A percentile compares a stretch with the other conserved stretches of the same genome.
Evolutionary conservation across 140 eudicot genomes (phyloP).

Genomic region (Erigeron philadelphicus): DNA sequence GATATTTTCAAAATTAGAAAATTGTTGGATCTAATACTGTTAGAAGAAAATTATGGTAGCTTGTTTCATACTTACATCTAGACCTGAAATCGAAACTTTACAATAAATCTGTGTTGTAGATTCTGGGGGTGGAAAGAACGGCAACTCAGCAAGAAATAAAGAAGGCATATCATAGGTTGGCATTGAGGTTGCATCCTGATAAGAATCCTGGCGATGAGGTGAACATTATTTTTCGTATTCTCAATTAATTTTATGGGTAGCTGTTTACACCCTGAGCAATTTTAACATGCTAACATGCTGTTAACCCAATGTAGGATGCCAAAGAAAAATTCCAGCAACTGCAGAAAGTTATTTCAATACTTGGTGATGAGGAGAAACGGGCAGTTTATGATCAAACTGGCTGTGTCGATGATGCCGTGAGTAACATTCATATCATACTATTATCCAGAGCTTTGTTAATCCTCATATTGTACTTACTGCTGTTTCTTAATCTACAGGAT

Average conservation of each 20-base stretch:
- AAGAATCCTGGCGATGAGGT: slow-evolving; percentile 93
- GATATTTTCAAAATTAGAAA: not conserved
- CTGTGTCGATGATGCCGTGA: slow-evolving; percentile 89
- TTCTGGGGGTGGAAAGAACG: slow-evolving; percentile 78
- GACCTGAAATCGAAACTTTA: not conserved
- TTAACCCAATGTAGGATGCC: slow-evolving; percentile 53
- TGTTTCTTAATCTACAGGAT: slow-evolving; percentile 46
- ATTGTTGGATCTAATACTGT: not conserved
- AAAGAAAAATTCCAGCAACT: slow-evolving; percentile 92
- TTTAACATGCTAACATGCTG: not conserved
- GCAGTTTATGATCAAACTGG: slow-evolving; percentile 97
- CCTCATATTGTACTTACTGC: not conserved
- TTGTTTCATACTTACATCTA: not conserved
- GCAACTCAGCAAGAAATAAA: slow-evolving; percentile 86
- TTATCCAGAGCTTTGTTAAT: not conserved
- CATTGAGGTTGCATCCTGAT: slow-evolving; percentile 88
- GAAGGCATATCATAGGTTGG: slow-evolving; percentile 85
- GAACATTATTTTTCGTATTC: not conserved
- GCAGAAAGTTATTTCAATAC: slow-evolving; percentile 93
- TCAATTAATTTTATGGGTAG: not conserved
- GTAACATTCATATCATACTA: slow-evolving; percentile 27
- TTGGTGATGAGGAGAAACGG: slow-evolving; percentile 92
- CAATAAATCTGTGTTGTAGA: slow-evolving; percentile 35
- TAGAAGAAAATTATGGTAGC: not conserved
- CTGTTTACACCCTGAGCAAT: not conserved